Conservation (phyloP, 1,139 yeast species). For the Geotrichum bryndzae region DNA sequence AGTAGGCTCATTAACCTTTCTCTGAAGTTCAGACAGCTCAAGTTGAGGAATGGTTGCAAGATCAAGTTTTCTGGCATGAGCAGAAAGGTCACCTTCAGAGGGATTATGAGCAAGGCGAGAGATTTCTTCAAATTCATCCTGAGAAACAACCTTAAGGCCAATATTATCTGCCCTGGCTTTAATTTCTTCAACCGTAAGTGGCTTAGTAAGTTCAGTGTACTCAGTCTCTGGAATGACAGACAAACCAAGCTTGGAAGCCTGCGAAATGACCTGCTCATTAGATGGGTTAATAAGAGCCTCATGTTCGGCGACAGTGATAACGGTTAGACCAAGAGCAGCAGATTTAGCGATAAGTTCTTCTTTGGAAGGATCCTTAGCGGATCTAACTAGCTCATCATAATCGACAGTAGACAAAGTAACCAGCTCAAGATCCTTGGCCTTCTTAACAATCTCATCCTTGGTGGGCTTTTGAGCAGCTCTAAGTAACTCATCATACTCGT, state of each 20-base stretch:
- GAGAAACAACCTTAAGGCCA: slow-evolving; percentile 26
- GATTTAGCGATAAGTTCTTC: slow-evolving; percentile 40
- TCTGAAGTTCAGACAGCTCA: slow-evolving; percentile 24
- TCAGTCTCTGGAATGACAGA: slow-evolving; percentile 28
- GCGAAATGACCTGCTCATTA: slow-evolving; percentile 32
- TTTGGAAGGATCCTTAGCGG: slow-evolving; percentile 36
- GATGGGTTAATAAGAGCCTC: slow-evolving; percentile 34
- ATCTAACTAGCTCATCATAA: slow-evolving; percentile 1
- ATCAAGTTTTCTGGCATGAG: slow-evolving; percentile 28
- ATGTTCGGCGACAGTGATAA: slow-evolving; percentile 27
- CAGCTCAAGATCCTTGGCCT: slow-evolving; percentile 33
- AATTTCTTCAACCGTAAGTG: slow-evolving; percentile 36
- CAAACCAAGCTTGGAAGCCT: slow-evolving; percentile 29
- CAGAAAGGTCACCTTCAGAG: slow-evolving; percentile 17
- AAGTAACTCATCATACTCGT: slow-evolving; percentile 25
- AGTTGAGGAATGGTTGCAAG: slow-evolving; percentile 26
- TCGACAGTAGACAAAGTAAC: slow-evolving; percentile 29
- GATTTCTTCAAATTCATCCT: slow-evolving; percentile 21
- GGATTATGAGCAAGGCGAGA: slow-evolving; percentile 20
- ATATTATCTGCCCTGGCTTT: slow-evolving; percentile 43
- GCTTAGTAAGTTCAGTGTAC: slow-evolving; percentile 19
- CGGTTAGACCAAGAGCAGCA: slow-evolving; percentile 18
- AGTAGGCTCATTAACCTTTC: slow-evolving; percentile 25
- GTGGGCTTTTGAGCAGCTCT: slow-evolving; percentile 22
- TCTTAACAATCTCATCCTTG: slow-evolving; percentile 27